Base-by-base conservation (phyloP, 192 early-diverging fungal genomes). In the Coemansia guatemalensis region DNA sequence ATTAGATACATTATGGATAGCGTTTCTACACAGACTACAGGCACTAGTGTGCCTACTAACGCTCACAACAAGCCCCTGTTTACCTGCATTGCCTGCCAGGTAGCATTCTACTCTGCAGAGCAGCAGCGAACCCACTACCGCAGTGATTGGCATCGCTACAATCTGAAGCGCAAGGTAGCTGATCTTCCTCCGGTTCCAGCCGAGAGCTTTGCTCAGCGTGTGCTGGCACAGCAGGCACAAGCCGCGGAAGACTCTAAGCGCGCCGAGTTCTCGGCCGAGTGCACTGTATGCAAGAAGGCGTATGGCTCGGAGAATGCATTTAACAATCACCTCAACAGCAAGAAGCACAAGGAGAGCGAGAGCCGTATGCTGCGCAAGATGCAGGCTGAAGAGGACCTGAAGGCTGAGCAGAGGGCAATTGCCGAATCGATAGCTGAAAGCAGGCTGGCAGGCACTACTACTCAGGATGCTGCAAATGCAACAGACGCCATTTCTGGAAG, bases 131-230 rank as follows among this genome's bases (percentile, higher is more conserved):
- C 87, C 29, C 97, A 99, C 79, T 96, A 96, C 74, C 86, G 88
- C 24, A 89, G 91, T 29, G 95, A 99, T 84, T 99, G 97, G 96
- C 98, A 99, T 65, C 84, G 96, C 33, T 99, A 99, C 86, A 99
- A 99, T 74, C 76, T 98, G 25, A 98, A 98, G 84, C 89, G 96
- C 64, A 96, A 97, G 68, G 93, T 98, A 25, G 95, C 90, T 14
- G 92, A 90, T 22, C 80, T 98, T 20, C 92, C 92, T 0, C 90
- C 95, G 24, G 88, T 99, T 26, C 74, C 87, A 3, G 83, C 83
- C 18, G 95, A 95, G 64, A 84, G 85, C 60, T 99, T 97, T 85
- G 79, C 85, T 1, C 84, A 88, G 73, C 88, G 93, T 32, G 78
- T 93, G 35, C 58, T 86, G 57, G 86, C 84, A 5, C 87, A 87